A percentile compares a stretch with the other conserved stretches of the same genome.
Evolutionary conservation across 495 filamentous ascomycete genomes (phyloP).

Genomic region (Daldinia vernicosa): DNA sequence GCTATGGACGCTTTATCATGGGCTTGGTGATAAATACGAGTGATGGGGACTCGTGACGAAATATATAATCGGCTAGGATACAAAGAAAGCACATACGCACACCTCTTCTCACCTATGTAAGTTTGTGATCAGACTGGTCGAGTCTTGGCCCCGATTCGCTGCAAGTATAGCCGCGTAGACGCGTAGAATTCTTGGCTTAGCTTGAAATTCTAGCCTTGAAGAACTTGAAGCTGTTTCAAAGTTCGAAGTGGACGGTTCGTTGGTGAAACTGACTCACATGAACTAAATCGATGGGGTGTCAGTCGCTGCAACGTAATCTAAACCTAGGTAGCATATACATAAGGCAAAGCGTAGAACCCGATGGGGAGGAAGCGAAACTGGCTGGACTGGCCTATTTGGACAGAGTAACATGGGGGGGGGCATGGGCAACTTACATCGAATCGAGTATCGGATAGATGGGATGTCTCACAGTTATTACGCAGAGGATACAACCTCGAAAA

Average conservation of each 20-base stretch:
- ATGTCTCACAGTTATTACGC: not conserved
- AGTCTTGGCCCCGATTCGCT: slow-evolving; percentile 13
- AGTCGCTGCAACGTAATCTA: slow-evolving; percentile 19
- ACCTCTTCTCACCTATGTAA: slow-evolving; percentile 27
- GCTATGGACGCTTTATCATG: slow-evolving; percentile 8
- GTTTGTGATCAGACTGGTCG: slow-evolving; percentile 23
- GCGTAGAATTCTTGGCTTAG: slow-evolving; percentile 17
- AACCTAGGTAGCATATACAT: not conserved
- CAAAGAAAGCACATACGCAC: slow-evolving; percentile 17
- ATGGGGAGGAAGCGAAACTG: slow-evolving; percentile 12
- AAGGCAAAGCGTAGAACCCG: slow-evolving; percentile 1
- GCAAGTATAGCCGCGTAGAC: slow-evolving; percentile 23
- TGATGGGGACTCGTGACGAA: slow-evolving; percentile 33
- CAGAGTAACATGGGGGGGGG: too few species aligned
- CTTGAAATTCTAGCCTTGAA: slow-evolving; percentile 1
- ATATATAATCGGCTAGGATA: slow-evolving; percentile 25
- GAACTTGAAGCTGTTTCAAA: slow-evolving; percentile 13
- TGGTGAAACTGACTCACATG: slow-evolving; percentile 32
- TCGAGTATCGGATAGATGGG: not conserved
- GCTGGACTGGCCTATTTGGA: slow-evolving; percentile 21
- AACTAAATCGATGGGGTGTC: slow-evolving; percentile 21
- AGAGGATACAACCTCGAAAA: not conserved
- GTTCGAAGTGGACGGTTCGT: slow-evolving; percentile 9
- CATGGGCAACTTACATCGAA: too few species aligned
- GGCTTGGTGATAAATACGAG: slow-evolving; percentile 14